Percentiles rank a stretch among this genome's conserved stretches.
Evolutionary conservation across 2,329 filamentous ascomycete species (phyloP).

Genomic region (Cercospora sp.): DNA sequence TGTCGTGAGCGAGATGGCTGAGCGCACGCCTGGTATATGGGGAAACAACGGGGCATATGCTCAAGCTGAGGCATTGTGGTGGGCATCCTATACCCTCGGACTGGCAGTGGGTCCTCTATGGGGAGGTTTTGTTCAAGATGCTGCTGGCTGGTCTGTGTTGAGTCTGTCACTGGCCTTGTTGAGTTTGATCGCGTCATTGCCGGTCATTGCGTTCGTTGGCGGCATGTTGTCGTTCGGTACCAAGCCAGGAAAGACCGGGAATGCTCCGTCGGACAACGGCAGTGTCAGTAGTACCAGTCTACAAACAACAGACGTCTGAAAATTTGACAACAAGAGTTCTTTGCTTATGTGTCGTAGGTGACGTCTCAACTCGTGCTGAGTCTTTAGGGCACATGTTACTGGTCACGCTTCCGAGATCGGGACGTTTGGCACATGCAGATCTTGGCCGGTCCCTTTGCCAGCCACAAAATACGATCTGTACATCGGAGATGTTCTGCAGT

Average conservation of each 20-base stretch:
- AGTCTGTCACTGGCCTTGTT: conserved; percentile 8
- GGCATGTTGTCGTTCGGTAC: not conserved
- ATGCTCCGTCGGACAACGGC: not conserved
- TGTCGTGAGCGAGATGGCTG: conserved; percentile 1
- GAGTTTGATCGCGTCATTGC: not conserved
- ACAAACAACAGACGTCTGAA: not conserved
- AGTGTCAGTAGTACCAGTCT: not conserved
- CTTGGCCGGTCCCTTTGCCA: not conserved
- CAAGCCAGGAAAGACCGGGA: not conserved
- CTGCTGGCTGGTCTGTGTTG: conserved; percentile 12
- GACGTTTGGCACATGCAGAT: not conserved
- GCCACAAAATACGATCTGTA: not conserved
- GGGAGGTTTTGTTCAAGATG: conserved; percentile 11
- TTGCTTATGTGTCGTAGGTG: not conserved
- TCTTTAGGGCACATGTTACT: not conserved
- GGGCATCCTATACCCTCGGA: conserved; percentile 6
- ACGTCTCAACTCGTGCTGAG: not conserved
- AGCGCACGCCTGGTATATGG: not conserved
- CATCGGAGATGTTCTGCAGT: not conserved
- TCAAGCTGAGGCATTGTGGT: conserved; percentile 13
- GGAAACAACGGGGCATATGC: conserved; percentile 2
- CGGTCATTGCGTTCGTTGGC: not conserved
- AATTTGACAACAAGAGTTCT: not conserved
- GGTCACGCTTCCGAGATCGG: not conserved
- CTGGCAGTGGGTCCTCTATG: conserved; percentile 9